A percentile compares a stretch with the other conserved stretches of the same genome.
Evolutionary conservation across 1,139 yeast species (phyloP).

Genomic region (Debaryomyces subglobosus): DNA sequence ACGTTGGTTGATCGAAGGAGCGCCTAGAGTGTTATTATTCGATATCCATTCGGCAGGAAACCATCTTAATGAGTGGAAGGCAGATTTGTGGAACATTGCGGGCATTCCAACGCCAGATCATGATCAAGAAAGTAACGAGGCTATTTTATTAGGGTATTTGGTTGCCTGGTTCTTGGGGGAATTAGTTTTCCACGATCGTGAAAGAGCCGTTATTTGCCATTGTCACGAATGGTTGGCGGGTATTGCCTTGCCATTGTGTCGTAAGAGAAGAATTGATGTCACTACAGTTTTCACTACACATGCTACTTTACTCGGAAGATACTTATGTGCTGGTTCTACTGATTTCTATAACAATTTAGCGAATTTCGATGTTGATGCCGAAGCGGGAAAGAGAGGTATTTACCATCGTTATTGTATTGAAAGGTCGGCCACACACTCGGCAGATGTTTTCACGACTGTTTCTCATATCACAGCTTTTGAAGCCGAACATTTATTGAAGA

Average conservation of each 20-base stretch:
- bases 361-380: slow-evolving; percentile 93
- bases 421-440: slow-evolving; percentile 93
- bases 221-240: slow-evolving; percentile 99
- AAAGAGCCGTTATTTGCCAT: slow-evolving; percentile 89
- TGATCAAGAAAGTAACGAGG: slow-evolving; percentile 88
- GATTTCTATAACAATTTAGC: slow-evolving; percentile 93
- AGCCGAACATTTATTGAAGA: slow-evolving; percentile 86
- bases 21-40: slow-evolving; percentile 88
- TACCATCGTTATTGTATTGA: slow-evolving; percentile 97
- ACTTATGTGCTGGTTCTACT: slow-evolving; percentile 93
- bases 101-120: slow-evolving; percentile 93
- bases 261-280: slow-evolving; percentile 89
- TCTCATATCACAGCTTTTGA: slow-evolving; percentile 96
- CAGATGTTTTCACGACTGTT: slow-evolving; percentile 97
- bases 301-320: slow-evolving; percentile 93
- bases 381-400: slow-evolving; percentile 96
- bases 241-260: slow-evolving; percentile 88
- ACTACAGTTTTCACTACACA: slow-evolving; percentile 97
- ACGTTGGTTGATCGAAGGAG: slow-evolving; percentile 97
- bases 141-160: slow-evolving; percentile 86
- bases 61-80: slow-evolving; percentile 87
- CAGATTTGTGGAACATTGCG: slow-evolving; percentile 87
- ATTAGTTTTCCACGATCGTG: slow-evolving; percentile 76
- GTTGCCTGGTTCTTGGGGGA: slow-evolving; percentile 99
- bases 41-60: slow-evolving; percentile 77